Evolutionary conservation across 2,329 filamentous ascomycete species (phyloP).

Genomic region (Ascomycota sp.): DNA sequence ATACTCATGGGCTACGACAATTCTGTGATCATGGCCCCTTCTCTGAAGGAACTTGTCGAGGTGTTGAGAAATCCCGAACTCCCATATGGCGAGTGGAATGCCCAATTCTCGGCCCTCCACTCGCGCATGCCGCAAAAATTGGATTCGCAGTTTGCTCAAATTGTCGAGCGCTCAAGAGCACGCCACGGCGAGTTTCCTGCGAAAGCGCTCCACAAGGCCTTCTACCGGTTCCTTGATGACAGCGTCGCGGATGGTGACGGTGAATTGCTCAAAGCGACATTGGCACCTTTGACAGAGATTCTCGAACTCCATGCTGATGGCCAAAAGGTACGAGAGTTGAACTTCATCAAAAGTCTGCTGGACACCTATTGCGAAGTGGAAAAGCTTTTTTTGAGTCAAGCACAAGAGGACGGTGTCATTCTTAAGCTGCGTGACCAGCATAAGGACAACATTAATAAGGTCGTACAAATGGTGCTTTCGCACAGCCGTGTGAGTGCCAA

Average conservation of each 20-base stretch:
- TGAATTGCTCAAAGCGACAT: constrained; percentile 48
- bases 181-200: constrained; percentile 79
- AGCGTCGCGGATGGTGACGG: constrained; percentile 55
- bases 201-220: constrained; percentile 65
- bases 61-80: constrained; percentile 79
- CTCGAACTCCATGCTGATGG: constrained; percentile 69
- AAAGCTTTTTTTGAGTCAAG: constrained; percentile 67
- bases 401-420: constrained; percentile 85
- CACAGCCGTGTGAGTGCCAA: constrained; percentile 85
- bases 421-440: constrained; percentile 87
- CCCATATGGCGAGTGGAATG: constrained; percentile 90
- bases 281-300: constrained; percentile 59
- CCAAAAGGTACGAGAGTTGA: constrained; percentile 75
- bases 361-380: constrained; percentile 69
- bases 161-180: constrained; percentile 64
- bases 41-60: constrained; percentile 72
- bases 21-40: constrained; percentile 81
- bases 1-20: constrained; percentile 93
- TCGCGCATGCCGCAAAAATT: constrained; percentile 92
- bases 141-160: constrained; percentile 59
- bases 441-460: constrained; percentile 73
- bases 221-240: constrained; percentile 77
- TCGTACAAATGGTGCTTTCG: constrained; percentile 77
- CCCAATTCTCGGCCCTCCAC: constrained; percentile 90
- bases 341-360: constrained; percentile 60